Conservation (phyloP, 2,329 filamentous ascomycete species). For the Trichoderma sp. region DNA sequence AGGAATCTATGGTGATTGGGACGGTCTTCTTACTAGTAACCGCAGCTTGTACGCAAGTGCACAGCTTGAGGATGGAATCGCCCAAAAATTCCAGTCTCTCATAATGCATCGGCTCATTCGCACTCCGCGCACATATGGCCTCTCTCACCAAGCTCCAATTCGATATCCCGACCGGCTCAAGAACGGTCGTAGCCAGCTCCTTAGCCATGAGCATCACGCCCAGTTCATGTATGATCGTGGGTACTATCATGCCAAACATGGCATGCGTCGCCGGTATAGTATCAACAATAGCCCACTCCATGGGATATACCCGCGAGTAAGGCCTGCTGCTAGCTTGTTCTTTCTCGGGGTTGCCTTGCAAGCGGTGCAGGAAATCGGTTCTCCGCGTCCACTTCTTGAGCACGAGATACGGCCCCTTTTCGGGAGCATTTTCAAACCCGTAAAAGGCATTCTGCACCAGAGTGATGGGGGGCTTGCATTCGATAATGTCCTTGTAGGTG, state of each 20-base stretch:
- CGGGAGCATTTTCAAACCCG: constrained; percentile 43
- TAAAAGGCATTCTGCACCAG: constrained; percentile 43
- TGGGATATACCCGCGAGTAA: constrained; percentile 49
- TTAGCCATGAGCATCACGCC: constrained; percentile 55
- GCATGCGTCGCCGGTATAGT: constrained; percentile 46
- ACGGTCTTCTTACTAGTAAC: constrained; percentile 48
- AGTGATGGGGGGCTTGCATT: constrained; percentile 46
- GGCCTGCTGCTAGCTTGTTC: constrained; percentile 42
- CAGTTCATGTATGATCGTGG: constrained; percentile 70
- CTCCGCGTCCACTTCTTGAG: constrained; percentile 55
- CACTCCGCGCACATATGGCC: constrained; percentile 69
- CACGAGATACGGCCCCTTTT: constrained; percentile 52
- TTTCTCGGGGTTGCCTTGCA: constrained; percentile 24
- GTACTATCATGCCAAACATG: constrained; percentile 64
- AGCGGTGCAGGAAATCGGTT: constrained; percentile 59
- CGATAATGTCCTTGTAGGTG: constrained; percentile 45
- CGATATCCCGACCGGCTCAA: constrained; percentile 50
- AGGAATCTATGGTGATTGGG: neutral
- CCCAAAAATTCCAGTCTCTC: constrained; percentile 86
- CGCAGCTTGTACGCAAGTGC: constrained; percentile 65
- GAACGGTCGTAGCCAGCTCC: constrained; percentile 46
- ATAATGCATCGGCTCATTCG: constrained; percentile 67
- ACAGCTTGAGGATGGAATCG: constrained; percentile 79
- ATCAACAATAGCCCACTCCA: constrained; percentile 53
- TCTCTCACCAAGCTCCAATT: constrained; percentile 60